Base-by-base conservation (phyloP, 108 stramenopile genomes). In the Schizochytrium sp. region DNA sequence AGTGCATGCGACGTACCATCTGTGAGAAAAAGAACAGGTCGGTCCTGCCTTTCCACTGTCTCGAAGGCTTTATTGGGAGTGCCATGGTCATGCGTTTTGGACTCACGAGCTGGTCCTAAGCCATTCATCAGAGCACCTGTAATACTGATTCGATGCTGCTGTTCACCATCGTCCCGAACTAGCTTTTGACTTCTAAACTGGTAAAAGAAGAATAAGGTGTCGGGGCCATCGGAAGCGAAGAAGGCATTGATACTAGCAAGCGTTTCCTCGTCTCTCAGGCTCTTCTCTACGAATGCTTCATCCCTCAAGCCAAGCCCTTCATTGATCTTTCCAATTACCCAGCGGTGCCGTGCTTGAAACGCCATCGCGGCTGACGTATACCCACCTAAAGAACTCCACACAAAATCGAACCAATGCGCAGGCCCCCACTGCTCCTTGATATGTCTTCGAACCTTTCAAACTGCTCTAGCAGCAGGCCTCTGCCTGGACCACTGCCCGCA, bases 291-390 rank as follows among this genome's bases (percentile, higher is more conserved):
- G 15, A 61, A n/a, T n/a, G 53, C 53, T 72, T 93, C 93, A 40
- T 92, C 92, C 61, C 56, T 47, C 42, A 92, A 56, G 28, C 89
- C 91, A 47, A 93, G 91, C 42, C 90, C 92, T 46, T 91, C 91
- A 42, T 92, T 92, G 19, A 93, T 53, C 13, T 90, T 91, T 41
- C 90, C 61, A 38, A 93, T 91, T 90, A 93, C 88, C 90, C 90
- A 93, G 47, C 93, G 92, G 90, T 93, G 93, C 50, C 93, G 91
- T 10, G 92, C 92, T 42, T 92, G 91, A 41, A 93, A 72, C 61
- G 92, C 90, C 92, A 92, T 91, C 12, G 1, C 28, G 19, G 28
- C 28, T 28, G 28, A 28, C 28, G 28, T 28, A 28, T 28, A 28
- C 28, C 28, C 28, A 28, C 28, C 28, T 28, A 28, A 28, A 28